These are phyloP conservation scores for Starmerella stigmatis DNA, from an alignment of 805 yeast species.

Conservation along the genomic window DNA sequence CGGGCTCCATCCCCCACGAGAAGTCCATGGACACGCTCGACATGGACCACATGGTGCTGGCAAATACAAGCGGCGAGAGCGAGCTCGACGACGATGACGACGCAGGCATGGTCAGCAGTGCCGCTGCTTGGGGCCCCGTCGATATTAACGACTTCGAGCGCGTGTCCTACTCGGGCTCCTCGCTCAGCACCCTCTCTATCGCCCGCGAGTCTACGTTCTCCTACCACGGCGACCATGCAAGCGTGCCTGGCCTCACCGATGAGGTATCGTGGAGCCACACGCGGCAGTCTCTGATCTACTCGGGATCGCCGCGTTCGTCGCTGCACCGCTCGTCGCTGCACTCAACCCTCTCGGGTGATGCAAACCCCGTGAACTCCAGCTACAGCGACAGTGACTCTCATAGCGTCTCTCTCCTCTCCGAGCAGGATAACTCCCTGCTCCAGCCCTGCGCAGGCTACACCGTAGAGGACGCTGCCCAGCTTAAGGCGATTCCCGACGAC, in stretches of 20 bases:
- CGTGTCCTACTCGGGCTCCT: conserved; percentile 18
- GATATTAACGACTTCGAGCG: conserved; percentile 14
- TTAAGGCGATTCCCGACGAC: conserved; percentile 81
- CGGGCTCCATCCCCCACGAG: conserved; percentile 11
- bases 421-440: conserved; percentile 25
- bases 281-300: background rate
- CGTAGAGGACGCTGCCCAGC: conserved; percentile 54
- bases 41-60: conserved; percentile 14
- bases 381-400: background rate
- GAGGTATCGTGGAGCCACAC: conserved; percentile 1
- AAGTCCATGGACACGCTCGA: conserved; percentile 17
- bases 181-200: conserved; percentile 17
- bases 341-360: background rate
- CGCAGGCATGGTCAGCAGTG: background rate
- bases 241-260: background rate
- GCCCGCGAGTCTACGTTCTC: conserved; percentile 15
- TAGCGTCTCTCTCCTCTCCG: conserved; percentile 24
- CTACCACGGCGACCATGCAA: conserved; percentile 2
- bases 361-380: background rate
- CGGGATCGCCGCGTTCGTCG: conserved; percentile 1
- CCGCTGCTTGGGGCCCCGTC: conserved; percentile 8
- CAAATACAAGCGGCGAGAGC: conserved; percentile 17
- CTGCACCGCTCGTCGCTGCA: background rate
- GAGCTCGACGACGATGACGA: conserved; percentile 7
- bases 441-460: conserved; percentile 37